Percentiles rank a stretch among this genome's conserved stretches.
Conservation (phyloP, 805 yeast genomes). For the Wickerhamomyces canadensis region DNA sequence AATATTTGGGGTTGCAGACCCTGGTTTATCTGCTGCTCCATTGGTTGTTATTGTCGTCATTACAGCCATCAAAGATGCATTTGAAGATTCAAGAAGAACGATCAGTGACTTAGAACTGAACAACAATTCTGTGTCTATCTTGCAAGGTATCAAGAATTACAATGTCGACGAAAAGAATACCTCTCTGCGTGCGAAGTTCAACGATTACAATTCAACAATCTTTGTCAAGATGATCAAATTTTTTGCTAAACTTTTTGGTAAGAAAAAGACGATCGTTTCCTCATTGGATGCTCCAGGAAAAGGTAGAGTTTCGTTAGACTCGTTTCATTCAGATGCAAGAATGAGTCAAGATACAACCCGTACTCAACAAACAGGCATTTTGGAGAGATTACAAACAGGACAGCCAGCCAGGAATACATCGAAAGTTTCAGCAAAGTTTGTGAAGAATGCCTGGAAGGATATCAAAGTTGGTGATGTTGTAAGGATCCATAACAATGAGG, state of each 20-base stretch:
- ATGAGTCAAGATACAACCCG: constrained; percentile 2
- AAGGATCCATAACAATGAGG: constrained; percentile 69
- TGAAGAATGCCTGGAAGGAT: constrained; percentile 57
- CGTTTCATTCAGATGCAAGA: constrained; percentile 24
- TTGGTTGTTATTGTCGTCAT: constrained; percentile 69
- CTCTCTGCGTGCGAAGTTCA: constrained; percentile 64
- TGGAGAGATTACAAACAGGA: constrained; percentile 3
- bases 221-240: constrained; percentile 21
- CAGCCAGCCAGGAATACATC: constrained; percentile 43
- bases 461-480: constrained; percentile 71
- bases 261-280: neutral
- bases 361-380: neutral
- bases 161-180: constrained; percentile 62
- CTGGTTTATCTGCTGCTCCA: constrained; percentile 71
- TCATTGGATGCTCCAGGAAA: constrained; percentile 7
- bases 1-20: constrained; percentile 78
- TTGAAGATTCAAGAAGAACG: constrained; percentile 77
- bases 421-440: constrained; percentile 39
- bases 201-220: constrained; percentile 41
- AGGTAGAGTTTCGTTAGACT: constrained; percentile 35
- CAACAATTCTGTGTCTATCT: constrained; percentile 65
- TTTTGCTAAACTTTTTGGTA: constrained; percentile 19
- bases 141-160: constrained; percentile 47
- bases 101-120: constrained; percentile 68
- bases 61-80: constrained; percentile 74